phyloP scores from a whole-genome alignment of 2,329 filamentous ascomycete species.

The Trichothecium roseum region DNA sequence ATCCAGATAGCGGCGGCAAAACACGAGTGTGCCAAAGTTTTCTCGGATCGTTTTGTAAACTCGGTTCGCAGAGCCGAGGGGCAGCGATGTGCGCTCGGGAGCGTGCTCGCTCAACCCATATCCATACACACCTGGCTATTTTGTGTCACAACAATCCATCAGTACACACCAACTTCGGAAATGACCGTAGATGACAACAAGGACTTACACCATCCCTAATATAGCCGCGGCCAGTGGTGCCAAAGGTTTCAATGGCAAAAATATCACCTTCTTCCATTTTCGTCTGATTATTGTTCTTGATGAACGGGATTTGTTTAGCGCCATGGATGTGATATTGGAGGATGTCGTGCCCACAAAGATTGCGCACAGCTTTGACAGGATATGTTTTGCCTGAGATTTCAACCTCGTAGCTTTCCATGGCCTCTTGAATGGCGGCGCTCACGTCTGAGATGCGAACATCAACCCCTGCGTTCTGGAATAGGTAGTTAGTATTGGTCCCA shows the following conservation, averaged over 20 bases:
- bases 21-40: constrained; percentile 52
- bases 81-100: constrained; percentile 21
- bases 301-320: constrained; percentile 79
- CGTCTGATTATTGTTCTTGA: constrained; percentile 70
- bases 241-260: constrained; percentile 90
- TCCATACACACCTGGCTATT: constrained; percentile 38
- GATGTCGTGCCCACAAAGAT: constrained; percentile 79
- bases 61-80: constrained; percentile 42
- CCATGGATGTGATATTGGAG: constrained; percentile 79
- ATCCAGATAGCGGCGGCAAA: constrained; percentile 52
- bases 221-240: constrained; percentile 75
- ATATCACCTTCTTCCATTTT: constrained; percentile 95
- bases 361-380: constrained; percentile 71
- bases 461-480: constrained; percentile 53
- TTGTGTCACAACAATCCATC: no score
- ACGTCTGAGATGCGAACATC: constrained; percentile 79
- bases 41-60: constrained; percentile 48
- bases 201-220: constrained; percentile 61
- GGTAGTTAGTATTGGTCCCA: no score
- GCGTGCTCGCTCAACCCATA: constrained; percentile 33
- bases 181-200: not conserved
- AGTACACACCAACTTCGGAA: not conserved
- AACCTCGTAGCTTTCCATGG: constrained; percentile 85
- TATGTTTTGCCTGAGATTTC: constrained; percentile 68
- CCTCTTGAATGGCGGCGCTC: constrained; percentile 70